These are phyloP conservation scores for Oldenlandia corymbosa DNA, from an alignment of 257 asterid genomes.

Conservation along the genomic window DNA sequence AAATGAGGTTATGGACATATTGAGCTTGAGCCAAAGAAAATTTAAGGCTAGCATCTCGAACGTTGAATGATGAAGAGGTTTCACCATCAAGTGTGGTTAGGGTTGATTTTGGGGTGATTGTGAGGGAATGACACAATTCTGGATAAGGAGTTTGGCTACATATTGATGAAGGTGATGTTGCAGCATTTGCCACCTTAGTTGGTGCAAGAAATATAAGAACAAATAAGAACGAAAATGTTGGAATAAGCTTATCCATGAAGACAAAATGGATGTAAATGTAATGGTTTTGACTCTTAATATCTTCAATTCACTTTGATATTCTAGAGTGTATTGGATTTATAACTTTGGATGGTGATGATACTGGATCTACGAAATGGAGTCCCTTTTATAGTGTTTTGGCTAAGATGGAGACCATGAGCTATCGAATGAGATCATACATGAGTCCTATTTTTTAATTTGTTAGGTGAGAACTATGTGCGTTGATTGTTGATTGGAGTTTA, in stretches of 20 bases:
- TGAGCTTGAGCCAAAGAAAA: conserved; percentile 40
- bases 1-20: conserved; percentile 29
- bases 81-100: conserved; percentile 24
- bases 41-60: conserved; percentile 30
- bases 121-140: conserved; percentile 36
- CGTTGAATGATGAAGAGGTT: conserved; percentile 14
- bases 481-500: too few relatives aligned
- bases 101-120: conserved; percentile 3
- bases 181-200: neutral
- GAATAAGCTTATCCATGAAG: too few relatives aligned
- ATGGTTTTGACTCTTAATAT: too few relatives aligned
- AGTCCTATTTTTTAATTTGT: too few relatives aligned
- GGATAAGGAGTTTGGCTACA: conserved; percentile 59
- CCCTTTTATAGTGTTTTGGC: conserved; percentile 23
- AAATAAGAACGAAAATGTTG: too few relatives aligned
- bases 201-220: too few relatives aligned
- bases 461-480: too few relatives aligned
- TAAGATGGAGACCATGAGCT: conserved; percentile 20
- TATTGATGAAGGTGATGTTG: neutral
- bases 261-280: too few relatives aligned
- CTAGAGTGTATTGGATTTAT: neutral
- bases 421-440: too few relatives aligned
- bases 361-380: neutral
- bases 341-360: neutral
- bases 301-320: too few relatives aligned